Evolutionary conservation across 2,329 filamentous ascomycete genomes (phyloP), one percentile per base, ranked within the genome.

Genomic region (Lasiodiplodia citricola): DNA sequence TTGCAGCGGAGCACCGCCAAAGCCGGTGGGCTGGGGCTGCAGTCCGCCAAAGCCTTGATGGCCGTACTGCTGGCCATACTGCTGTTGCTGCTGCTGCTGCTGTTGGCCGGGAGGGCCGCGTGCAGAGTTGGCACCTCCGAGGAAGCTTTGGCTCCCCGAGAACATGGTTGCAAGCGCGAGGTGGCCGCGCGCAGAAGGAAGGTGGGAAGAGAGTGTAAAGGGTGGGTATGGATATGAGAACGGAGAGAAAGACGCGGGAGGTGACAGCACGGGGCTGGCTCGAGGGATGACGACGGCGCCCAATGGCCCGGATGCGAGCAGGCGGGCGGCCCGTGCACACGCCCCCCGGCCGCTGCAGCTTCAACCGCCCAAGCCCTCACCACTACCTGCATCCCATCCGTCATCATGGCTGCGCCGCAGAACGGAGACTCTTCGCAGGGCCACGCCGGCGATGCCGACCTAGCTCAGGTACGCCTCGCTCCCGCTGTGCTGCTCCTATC

Each of bases 111-210:
- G 66, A 23, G 72, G 89, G 88, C 62, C 91, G 92, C 70, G 90
- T 91, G 79, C 91, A 84, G 86, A 91, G 78, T 90, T 93, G 80
- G 87, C 88, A 83, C 90, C 91, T 81, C 93, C 93, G 76, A 97
- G 83, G 81, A 91, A 97, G 72, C 92, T 90, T 84, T 92, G 96
- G 73, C 93, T 92, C 80, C 91, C 93, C 73, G 93, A 96, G 84
- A 93, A 98, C 95, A 97, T 97, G 82, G 76, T 60, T 41, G 21
- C 10, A 35, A 58, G 65, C 65, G 65, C 65, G 41, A 21, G 25
- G 41, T 16, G 16, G 41, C 11, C 55, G 41, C 65, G 65, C 65
- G 44, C 58, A 25, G 44, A 16, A 31, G 25, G 31, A 47, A 21
- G 23, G 60, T n/a, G 41, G 41, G 16, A 37, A 25, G 60, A 38